These are phyloP conservation scores for Caryopteris hybrid DNA, from an alignment of 305 asterid genomes.

Conservation along the genomic window DNA sequence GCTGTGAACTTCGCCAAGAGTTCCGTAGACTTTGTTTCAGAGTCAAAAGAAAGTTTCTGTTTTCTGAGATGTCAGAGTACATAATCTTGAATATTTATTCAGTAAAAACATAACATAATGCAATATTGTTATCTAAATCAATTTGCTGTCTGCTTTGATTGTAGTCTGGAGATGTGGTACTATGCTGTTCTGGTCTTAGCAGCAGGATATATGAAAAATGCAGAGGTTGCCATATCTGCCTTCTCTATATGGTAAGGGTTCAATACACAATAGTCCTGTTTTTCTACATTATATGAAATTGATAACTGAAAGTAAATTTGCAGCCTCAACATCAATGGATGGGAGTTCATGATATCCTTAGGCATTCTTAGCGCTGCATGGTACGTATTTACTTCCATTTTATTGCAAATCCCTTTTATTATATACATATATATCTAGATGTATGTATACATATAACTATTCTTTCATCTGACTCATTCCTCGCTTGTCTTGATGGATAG, in stretches of 20 bases:
- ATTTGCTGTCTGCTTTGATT: neutral
- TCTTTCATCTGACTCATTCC: neutral
- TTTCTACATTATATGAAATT: neutral
- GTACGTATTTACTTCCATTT: conserved; percentile 18
- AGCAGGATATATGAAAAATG: conserved; percentile 59
- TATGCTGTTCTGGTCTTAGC: conserved; percentile 42
- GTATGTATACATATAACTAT: neutral
- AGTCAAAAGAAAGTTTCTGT: neutral
- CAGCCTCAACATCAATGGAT: conserved; percentile 59
- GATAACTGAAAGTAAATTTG: neutral
- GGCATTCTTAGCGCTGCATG: conserved; percentile 59
- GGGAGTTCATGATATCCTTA: conserved; percentile 66
- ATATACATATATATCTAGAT: too few species aligned
- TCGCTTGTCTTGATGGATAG: conserved; percentile 21
- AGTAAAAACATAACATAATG: neutral
- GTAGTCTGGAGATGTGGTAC: conserved; percentile 57
- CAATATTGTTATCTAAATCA: neutral
- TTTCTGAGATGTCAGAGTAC: neutral
- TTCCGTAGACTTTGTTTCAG: neutral
- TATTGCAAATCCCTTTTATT: neutral
- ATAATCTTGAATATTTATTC: neutral
- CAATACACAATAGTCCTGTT: neutral
- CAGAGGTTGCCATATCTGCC: conserved; percentile 55
- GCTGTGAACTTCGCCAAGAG: neutral
- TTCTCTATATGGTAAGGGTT: conserved; percentile 46